These are phyloP conservation scores for Circinella minor DNA, from an alignment of 371 early-diverging fungal genomes.

Conservation along the genomic window DNA sequence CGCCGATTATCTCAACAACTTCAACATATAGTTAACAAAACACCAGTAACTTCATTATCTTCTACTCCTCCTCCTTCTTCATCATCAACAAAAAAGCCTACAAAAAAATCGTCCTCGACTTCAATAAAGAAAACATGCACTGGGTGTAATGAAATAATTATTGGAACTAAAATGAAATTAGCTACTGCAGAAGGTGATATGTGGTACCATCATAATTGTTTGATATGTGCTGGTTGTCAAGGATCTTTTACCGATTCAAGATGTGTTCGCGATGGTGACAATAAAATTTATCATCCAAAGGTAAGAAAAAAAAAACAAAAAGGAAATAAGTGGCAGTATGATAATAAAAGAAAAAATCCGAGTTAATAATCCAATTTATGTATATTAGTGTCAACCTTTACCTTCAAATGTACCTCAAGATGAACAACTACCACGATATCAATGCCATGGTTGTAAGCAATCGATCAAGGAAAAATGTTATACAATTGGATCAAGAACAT, in stretches of 20 bases:
- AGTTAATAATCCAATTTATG: neutral
- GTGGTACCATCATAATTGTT: constrained; percentile 73
- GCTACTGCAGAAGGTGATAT: constrained; percentile 29
- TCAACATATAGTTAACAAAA: no score
- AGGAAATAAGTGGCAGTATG: neutral
- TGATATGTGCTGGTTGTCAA: constrained; percentile 70
- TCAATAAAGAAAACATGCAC: constrained; percentile 14
- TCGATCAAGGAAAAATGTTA: constrained; percentile 58
- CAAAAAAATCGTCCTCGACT: neutral
- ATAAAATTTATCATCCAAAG: constrained; percentile 52
- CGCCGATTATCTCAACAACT: neutral
- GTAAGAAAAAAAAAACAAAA: constrained; percentile 22
- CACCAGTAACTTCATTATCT: no score
- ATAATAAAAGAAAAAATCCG: no score
- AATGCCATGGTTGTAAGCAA: constrained; percentile 54
- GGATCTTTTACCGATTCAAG: constrained; percentile 67
- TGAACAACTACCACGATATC: constrained; percentile 5
- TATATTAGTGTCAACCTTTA: constrained; percentile 12
- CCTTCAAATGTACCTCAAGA: neutral
- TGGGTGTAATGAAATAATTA: constrained; percentile 31
- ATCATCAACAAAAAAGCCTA: neutral
- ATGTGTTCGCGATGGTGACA: constrained; percentile 46
- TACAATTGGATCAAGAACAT: constrained; percentile 50
- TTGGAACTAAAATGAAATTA: constrained; percentile 27
- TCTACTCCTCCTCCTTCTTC: no score